Base-by-base conservation (phyloP, 352 stramenopile species). In the Aphanomyces astaci region DNA sequence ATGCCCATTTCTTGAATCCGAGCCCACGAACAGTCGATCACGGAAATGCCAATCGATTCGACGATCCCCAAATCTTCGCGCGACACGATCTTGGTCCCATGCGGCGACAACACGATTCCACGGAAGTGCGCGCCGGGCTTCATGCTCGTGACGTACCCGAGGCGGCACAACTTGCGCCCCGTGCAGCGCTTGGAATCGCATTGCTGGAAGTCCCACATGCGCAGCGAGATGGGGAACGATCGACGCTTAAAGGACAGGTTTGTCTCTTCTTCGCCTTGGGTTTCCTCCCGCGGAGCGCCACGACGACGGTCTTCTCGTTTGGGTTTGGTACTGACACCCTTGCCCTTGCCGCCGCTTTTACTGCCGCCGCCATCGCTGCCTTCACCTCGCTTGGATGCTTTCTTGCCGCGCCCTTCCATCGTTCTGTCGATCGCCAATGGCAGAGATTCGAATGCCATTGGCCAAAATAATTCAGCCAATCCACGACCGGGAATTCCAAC, bases 21-120 rank as follows among this genome's bases (percentile, higher is more conserved):
- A 36, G 94, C 95, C 96, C 96, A 99, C n/a, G 92, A 98, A 77
- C 96, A 99, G 76, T 99, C 96, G 72, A 99, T 98, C 27, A 96
- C 92, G 27, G 90, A 97, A 64, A 98, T 90, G 60, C 96, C 96
- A 27, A 90, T 78, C 24, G 77, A 78, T 53, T 87, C 75, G 10
- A 98, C 77, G 10, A 91, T 78, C 3, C 72, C 75, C 77, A 86
- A 73, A 78, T 99, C 96, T 4, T 90, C 84, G 4, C 85, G 87
- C 51, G 92, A 98, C 13, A 99, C 84, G 10, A 87, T 79, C 33
- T 95, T 81, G 32, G 92, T 92, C 2, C 88, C 95, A 54, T 95
- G 88, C 2, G 95, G 90, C 31, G 89, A 98, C 15, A 99, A 76
- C 31, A 99, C 96, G 57, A 99, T 86, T 17, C 96, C 96, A 31